Percentiles rank a stretch among this genome's conserved stretches.
Evolutionary conservation across 148 eudicot species (phyloP).

Genomic region (Pouteria glomerata): DNA sequence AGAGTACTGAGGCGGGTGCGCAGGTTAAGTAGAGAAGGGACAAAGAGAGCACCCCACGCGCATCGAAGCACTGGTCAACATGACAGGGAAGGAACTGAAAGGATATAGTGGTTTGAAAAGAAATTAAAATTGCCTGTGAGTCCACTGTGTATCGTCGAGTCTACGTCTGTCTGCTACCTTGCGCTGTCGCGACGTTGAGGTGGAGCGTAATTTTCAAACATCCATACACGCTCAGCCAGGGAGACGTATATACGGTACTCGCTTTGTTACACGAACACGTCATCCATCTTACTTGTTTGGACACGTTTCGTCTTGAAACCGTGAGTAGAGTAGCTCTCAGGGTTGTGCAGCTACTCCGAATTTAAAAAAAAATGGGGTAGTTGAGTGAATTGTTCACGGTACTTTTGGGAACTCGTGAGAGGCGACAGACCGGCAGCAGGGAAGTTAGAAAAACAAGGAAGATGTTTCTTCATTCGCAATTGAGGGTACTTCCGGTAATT

Average conservation of each 20-base stretch:
- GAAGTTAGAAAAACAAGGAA: background rate
- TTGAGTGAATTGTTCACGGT: background rate
- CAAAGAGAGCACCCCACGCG: conserved; percentile 1
- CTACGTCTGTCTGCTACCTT: conserved; percentile 26
- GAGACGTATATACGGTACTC: background rate
- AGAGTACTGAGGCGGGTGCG: conserved; percentile 3
- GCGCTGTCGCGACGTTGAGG: conserved; percentile 25
- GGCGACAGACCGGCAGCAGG: background rate
- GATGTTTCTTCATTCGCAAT: background rate
- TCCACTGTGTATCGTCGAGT: conserved; percentile 18
- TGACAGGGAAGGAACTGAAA: background rate
- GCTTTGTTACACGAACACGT: background rate
- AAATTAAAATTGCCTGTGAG: too few relatives aligned
- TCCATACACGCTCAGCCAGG: background rate
- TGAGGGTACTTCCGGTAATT: background rate
- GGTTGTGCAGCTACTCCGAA: background rate
- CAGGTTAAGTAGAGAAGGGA: conserved; percentile 2
- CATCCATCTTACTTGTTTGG: background rate
- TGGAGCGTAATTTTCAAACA: background rate
- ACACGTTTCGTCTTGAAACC: background rate
- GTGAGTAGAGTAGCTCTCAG: background rate
- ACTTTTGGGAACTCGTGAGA: conserved; percentile 20
- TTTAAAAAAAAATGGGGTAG: background rate
- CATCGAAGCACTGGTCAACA: background rate
- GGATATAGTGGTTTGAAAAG: background rate